These are phyloP conservation scores for Trichocladium antarcticum DNA, from an alignment of 495 filamentous ascomycete species.

Conservation along the genomic window DNA sequence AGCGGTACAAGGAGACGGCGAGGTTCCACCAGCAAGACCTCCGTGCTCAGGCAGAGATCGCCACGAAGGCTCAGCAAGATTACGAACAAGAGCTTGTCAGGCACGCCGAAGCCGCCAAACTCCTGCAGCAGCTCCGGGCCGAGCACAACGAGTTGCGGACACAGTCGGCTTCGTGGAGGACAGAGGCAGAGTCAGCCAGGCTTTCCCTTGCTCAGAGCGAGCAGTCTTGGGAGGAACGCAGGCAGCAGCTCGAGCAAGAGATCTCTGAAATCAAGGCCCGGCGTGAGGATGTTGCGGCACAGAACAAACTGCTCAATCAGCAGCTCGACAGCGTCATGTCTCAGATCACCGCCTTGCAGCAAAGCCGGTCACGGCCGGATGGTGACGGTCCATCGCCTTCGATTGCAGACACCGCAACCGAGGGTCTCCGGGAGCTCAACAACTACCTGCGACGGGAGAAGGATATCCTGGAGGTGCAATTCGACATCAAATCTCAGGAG, in stretches of 20 bases:
- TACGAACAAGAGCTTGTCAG: constrained; percentile 91
- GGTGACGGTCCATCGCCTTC: constrained; percentile 33
- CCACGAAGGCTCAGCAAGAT: constrained; percentile 81
- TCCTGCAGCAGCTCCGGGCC: constrained; percentile 60
- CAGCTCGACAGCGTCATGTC: constrained; percentile 72
- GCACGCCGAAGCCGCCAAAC: constrained; percentile 84
- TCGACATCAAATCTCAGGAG: constrained; percentile 77
- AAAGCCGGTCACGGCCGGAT: constrained; percentile 48
- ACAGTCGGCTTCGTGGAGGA: constrained; percentile 55
- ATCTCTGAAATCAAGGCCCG: constrained; percentile 63
- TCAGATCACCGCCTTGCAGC: constrained; percentile 67
- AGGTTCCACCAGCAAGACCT: constrained; percentile 79
- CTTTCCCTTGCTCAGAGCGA: constrained; percentile 68
- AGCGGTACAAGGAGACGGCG: constrained; percentile 63
- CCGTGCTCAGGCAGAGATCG: constrained; percentile 85
- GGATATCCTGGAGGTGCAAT: constrained; percentile 92
- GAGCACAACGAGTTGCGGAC: constrained; percentile 75
- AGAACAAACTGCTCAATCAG: constrained; percentile 79
- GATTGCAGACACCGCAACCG: constrained; percentile 42
- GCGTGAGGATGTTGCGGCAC: constrained; percentile 66
- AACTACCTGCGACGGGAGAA: constrained; percentile 89
- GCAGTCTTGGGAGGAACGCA: constrained; percentile 74
- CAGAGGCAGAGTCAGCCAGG: constrained; percentile 71
- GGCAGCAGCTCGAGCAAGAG: constrained; percentile 71
- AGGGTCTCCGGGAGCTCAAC: constrained; percentile 78